phyloP scores from a whole-genome alignment of 2,329 filamentous ascomycete genomes.

The Penicillium sp. region DNA sequence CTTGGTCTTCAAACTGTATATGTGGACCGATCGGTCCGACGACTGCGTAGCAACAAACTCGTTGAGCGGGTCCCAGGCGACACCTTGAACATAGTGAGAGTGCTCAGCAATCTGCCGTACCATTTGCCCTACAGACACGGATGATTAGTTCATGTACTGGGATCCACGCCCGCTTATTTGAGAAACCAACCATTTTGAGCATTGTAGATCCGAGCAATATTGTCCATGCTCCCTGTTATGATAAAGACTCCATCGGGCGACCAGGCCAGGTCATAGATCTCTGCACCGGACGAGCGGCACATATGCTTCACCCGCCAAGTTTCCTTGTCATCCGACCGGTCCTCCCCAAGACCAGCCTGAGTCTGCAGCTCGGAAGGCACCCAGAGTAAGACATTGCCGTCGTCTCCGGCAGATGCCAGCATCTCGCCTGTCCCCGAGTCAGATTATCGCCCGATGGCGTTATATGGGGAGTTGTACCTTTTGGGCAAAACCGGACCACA shows the following conservation, averaged over 20 bases:
- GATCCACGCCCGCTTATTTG: neutral
- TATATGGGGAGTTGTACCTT: conserved; percentile 58
- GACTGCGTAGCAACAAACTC: conserved; percentile 98
- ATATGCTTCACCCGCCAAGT: conserved; percentile 96
- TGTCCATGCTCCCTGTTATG: conserved; percentile 99
- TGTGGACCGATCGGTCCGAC: conserved; percentile 94
- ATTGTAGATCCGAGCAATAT: conserved; percentile 95
- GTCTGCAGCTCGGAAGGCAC: conserved; percentile 76
- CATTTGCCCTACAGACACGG: conserved; percentile 53
- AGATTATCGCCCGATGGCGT: conserved; percentile 16
- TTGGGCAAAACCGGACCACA: conserved; percentile 92
- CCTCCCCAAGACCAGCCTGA: conserved; percentile 70
- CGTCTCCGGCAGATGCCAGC: conserved; percentile 91
- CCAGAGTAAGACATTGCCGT: conserved; percentile 96
- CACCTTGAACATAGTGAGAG: conserved; percentile 96
- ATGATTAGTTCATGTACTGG: conserved; percentile 23
- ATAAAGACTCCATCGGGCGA: conserved; percentile 95
- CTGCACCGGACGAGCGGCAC: conserved; percentile 89
- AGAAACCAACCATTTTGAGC: conserved; percentile 70
- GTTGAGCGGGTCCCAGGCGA: conserved; percentile 96
- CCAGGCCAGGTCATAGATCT: conserved; percentile 98
- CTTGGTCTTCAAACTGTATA: conserved; percentile 93
- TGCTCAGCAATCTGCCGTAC: conserved; percentile 95
- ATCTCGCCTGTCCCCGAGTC: conserved; percentile 66
- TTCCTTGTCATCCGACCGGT: conserved; percentile 88